phyloP scores from a whole-genome alignment of 2,329 filamentous ascomycete species.

The Seiridium cupressi region DNA sequence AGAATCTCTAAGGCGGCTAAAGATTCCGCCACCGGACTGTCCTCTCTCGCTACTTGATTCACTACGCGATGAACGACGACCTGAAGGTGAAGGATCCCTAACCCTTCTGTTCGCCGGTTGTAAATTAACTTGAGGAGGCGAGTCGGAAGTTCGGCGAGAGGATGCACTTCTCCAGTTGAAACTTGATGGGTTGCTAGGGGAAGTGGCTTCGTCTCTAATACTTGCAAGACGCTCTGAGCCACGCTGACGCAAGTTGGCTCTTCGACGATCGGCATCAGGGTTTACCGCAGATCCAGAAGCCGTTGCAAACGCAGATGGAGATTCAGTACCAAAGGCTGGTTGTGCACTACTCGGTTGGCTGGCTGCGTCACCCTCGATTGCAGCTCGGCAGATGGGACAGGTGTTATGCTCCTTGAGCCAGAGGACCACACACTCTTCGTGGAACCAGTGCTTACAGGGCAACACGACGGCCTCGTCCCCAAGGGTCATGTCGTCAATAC shows the following conservation, averaged over 20 bases:
- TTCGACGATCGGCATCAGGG: conserved; percentile 16
- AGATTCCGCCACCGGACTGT: conserved; percentile 34
- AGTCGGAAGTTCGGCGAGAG: conserved; percentile 21
- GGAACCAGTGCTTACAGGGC: conserved; percentile 93
- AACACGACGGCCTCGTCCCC: conserved; percentile 74
- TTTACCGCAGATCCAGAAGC: conserved; percentile 14
- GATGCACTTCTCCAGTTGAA: conserved; percentile 11
- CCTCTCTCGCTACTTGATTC: conserved; percentile 29
- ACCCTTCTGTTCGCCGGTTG: conserved; percentile 17
- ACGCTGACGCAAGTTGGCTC: conserved; percentile 17
- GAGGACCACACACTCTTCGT: conserved; percentile 73
- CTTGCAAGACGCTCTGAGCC: conserved; percentile 17
- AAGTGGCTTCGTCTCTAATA: conserved; percentile 15
- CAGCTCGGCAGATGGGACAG: conserved; percentile 75
- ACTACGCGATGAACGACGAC: conserved; percentile 21
- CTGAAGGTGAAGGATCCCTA: conserved; percentile 24
- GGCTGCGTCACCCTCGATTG: conserved; percentile 42
- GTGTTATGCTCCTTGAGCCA: conserved; percentile 93
- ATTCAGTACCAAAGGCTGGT: conserved; percentile 8
- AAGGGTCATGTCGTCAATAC: conserved; percentile 78
- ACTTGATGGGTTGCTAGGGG: conserved; percentile 10
- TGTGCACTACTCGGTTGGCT: conserved; percentile 17
- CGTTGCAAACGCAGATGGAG: conserved; percentile 9
- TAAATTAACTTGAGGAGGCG: conserved; percentile 19
- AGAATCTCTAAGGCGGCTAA: conserved; percentile 43